Evolutionary conservation across 2,329 filamentous ascomycete genomes (phyloP).

Genomic region (Anthostomella pinea): DNA sequence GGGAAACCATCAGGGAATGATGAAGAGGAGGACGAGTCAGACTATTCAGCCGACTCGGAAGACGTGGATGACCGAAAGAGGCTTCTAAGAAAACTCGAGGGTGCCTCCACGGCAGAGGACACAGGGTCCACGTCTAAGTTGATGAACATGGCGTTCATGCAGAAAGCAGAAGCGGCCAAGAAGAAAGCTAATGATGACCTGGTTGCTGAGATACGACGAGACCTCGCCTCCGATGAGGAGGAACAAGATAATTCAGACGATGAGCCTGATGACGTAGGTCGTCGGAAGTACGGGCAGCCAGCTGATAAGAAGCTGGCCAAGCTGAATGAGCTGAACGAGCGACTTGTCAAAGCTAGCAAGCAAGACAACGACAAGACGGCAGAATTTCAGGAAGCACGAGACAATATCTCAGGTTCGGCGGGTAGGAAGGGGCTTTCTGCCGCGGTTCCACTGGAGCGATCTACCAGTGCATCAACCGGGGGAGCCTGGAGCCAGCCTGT

Average conservation of each 20-base stretch:
- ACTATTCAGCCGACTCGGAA: constrained; percentile 56
- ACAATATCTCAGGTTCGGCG: constrained; percentile 29
- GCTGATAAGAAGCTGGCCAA: constrained; percentile 35
- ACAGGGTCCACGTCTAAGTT: constrained; percentile 63
- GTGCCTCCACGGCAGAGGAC: constrained; percentile 45
- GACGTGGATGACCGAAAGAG: constrained; percentile 47
- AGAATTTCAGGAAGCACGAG: constrained; percentile 41
- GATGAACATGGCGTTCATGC: constrained; percentile 91
- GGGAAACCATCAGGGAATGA: constrained; percentile 50
- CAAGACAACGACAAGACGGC: constrained; percentile 33
- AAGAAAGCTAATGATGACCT: constrained; percentile 80
- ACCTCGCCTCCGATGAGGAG: constrained; percentile 64
- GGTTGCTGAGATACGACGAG: constrained; percentile 64
- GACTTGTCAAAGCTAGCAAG: constrained; percentile 19
- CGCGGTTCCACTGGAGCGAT: constrained; percentile 9
- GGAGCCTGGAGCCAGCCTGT: constrained; percentile 31
- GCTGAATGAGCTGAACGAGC: constrained; percentile 18
- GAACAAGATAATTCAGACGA: constrained; percentile 49
- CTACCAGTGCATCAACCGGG: constrained; percentile 18
- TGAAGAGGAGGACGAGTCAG: constrained; percentile 46
- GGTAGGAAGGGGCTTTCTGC: constrained; percentile 21
- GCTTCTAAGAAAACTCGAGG: constrained; percentile 48
- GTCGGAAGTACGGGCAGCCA: constrained; percentile 63
- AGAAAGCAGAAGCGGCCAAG: constrained; percentile 74
- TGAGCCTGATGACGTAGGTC: constrained; percentile 59